A percentile compares a stretch with the other conserved stretches of the same genome.
phyloP scores from a whole-genome alignment of 495 filamentous ascomycete genomes.

The Podospora australis region DNA sequence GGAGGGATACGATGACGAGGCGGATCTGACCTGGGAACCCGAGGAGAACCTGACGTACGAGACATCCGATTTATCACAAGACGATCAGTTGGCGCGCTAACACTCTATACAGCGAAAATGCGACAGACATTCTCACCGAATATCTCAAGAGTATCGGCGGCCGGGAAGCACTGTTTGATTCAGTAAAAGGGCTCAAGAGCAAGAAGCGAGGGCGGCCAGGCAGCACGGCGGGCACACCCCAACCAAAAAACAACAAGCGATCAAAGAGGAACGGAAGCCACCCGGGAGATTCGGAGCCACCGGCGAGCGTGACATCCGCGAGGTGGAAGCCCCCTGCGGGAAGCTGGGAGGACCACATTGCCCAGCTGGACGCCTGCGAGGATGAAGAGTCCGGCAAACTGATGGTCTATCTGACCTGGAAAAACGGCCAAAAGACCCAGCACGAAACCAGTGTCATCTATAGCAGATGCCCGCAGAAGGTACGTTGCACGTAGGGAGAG shows the following conservation, averaged over 20 bases:
- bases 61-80: neutral
- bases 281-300: constrained; percentile 29
- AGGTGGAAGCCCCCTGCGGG: constrained; percentile 50
- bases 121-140: constrained; percentile 36
- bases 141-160: constrained; percentile 45
- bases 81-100: neutral
- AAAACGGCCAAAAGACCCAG: constrained; percentile 53
- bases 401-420: constrained; percentile 50
- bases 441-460: constrained; percentile 51
- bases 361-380: constrained; percentile 50
- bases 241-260: constrained; percentile 28
- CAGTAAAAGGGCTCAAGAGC: constrained; percentile 29
- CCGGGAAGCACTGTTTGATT: constrained; percentile 45
- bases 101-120: constrained; percentile 31
- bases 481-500: constrained; percentile 19
- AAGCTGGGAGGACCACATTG: constrained; percentile 53
- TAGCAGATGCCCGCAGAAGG: constrained; percentile 54
- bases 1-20: constrained; percentile 54
- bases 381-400: constrained; percentile 42
- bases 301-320: constrained; percentile 25
- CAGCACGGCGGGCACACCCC: constrained; percentile 19
- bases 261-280: constrained; percentile 31
- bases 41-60: constrained; percentile 51
- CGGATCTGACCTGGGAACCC: constrained; percentile 55
- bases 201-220: constrained; percentile 44